Base-by-base conservation (phyloP, 768 basidiomycete genomes). In the Tylopilus sp. region DNA sequence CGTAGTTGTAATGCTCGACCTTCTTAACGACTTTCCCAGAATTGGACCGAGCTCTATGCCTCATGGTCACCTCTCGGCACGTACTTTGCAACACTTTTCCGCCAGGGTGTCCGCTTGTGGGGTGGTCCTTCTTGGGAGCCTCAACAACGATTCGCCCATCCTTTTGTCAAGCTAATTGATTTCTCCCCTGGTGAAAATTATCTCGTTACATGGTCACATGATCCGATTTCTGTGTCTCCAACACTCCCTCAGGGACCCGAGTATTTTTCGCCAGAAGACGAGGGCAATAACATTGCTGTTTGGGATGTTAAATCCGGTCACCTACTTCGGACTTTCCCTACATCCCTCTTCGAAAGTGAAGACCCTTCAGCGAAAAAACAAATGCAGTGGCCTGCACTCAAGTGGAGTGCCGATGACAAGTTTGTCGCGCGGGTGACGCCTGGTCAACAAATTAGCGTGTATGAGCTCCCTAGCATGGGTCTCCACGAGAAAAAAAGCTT, bases 101-200 rank as follows among this genome's bases (percentile, higher is more conserved):
- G 92, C 36, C 94, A 92, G 70, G 97, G 97, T 70, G 90, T 98
- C 54, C 89, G 92, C 28, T 78, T 98, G 33, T 98, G 95, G 92
- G 96, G 93, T 44, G 97, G 97, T 13, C 72, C 86, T 25, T 92
- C 91, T 12, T 98, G 92, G 87, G 84, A 87, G 59, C 85, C 82
- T 43, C 85, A 91, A 57, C 86, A 89, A 65, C 87, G 92, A 42
- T 98, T 97, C 67, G 93, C 93, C 16, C 97, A 99, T 70, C 94
- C 94, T 6, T 78, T 95, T 50, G 92, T 96, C 64, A 93, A 93
- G 71, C 79, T 98, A 45, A 87, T 99, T 68, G 95, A 98, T 70
- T 98, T 98, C 72, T 98, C 96, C 10, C 93, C 97, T 4, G 90
- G 89, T 74, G 97, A 99, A 73, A 85, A 90, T 53, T 98, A 96